A percentile compares a stretch with the other conserved stretches of the same genome.
These are phyloP conservation scores for Carex arenaria DNA, from an alignment of 202 grass and related monocot species.

Conservation along the genomic window DNA sequence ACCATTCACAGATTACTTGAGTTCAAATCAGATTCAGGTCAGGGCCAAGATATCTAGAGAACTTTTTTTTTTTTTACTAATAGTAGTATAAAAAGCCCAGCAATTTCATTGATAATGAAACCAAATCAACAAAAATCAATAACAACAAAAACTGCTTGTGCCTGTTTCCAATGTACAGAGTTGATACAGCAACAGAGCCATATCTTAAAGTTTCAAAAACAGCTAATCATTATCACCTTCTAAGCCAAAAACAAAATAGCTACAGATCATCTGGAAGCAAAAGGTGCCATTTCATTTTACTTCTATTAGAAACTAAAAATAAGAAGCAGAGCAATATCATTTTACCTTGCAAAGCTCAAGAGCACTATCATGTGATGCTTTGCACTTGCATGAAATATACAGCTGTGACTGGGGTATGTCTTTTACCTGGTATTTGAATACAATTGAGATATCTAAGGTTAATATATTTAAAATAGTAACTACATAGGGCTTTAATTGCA, in stretches of 20 bases:
- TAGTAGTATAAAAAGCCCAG: too few relatives aligned
- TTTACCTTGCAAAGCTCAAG: slow-evolving; percentile 59
- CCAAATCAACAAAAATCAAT: too few relatives aligned
- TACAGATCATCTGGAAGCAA: background rate
- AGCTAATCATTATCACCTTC: too few relatives aligned
- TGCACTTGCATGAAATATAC: slow-evolving; percentile 70
- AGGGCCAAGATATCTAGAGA: background rate
- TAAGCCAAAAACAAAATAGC: too few relatives aligned
- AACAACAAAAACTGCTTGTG: too few relatives aligned
- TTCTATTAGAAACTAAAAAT: background rate
- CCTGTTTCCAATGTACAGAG: too few relatives aligned
- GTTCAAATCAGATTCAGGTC: background rate
- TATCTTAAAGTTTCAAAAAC: too few relatives aligned
- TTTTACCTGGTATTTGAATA: slow-evolving; percentile 35
- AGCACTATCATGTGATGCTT: slow-evolving; percentile 31
- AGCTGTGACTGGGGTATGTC: slow-evolving; percentile 46
- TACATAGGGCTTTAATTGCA: background rate
- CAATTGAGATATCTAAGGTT: background rate
- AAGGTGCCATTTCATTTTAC: background rate
- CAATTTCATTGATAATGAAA: too few relatives aligned
- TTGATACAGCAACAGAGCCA: too few relatives aligned
- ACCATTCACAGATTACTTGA: background rate
- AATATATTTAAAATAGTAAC: background rate
- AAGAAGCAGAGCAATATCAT: background rate
- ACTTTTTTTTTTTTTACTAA: too few relatives aligned